phyloP scores from a whole-genome alignment of 1,284 basidiomycete genomes.

The Ustilago shanxiensis region DNA sequence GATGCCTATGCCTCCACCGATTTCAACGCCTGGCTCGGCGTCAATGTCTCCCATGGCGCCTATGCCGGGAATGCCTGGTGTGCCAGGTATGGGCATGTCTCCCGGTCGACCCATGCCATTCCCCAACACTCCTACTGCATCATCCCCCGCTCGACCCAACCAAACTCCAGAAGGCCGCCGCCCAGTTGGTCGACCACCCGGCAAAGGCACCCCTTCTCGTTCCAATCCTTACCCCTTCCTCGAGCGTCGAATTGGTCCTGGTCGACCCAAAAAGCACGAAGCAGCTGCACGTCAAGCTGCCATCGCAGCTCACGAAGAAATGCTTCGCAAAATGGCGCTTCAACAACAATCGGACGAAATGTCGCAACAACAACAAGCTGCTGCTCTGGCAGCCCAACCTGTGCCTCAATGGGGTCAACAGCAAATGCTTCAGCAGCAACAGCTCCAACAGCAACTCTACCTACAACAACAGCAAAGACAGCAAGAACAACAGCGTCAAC shows the following conservation, averaged over 20 bases:
- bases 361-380: conserved; percentile 31
- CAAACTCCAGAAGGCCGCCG: conserved; percentile 11
- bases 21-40: conserved; percentile 16
- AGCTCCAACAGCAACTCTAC: conserved; percentile 24
- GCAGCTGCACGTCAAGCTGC: conserved; percentile 45
- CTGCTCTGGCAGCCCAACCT: conserved; percentile 25
- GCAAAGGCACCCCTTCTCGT: conserved; percentile 37
- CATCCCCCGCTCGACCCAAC: conserved; percentile 19
- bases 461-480: conserved; percentile 29
- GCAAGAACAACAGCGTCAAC: conserved; percentile 26
- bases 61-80: conserved; percentile 17
- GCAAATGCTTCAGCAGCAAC: conserved; percentile 43
- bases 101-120: conserved; percentile 31
- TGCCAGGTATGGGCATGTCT: conserved; percentile 19
- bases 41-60: conserved; percentile 30
- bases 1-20: conserved; percentile 40
- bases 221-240: conserved; percentile 45
- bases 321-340: conserved; percentile 28
- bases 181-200: conserved; percentile 40
- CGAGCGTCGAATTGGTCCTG: conserved; percentile 45
- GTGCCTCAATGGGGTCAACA: conserved; percentile 43
- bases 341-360: conserved; percentile 30
- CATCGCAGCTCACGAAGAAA: conserved; percentile 38
- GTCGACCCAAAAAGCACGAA: conserved; percentile 51
- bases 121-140: conserved; percentile 24